These are phyloP conservation scores for Trypanosoma conorhini DNA, from an alignment of 208 protist species.

Conservation along the genomic window DNA sequence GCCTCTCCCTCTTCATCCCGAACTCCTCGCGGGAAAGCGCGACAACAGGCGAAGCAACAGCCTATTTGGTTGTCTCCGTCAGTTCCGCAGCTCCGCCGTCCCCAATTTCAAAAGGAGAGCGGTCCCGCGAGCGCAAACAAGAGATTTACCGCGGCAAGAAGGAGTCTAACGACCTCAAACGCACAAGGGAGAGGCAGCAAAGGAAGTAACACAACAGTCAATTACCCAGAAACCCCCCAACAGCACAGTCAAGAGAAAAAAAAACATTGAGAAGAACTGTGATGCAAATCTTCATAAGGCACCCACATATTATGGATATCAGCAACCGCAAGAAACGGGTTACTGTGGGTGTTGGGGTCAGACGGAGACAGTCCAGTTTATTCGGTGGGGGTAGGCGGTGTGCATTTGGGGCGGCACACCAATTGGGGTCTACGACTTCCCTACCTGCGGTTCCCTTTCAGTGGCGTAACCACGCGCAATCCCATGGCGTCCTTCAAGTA, in stretches of 20 bases:
- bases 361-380: neutral
- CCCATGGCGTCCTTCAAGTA: conserved; percentile 71
- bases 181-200: neutral
- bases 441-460: conserved; percentile 31
- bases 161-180: neutral
- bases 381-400: neutral
- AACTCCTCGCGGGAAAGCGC: neutral
- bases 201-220: neutral
- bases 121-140: neutral
- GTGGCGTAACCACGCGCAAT: conserved; percentile 81
- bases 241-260: neutral
- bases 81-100: neutral
- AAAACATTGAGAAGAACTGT: neutral
- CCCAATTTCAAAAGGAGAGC: neutral
- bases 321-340: conserved; percentile 4
- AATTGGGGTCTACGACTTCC: neutral
- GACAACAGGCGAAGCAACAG: neutral
- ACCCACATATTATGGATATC: neutral
- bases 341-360: neutral
- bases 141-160: neutral
- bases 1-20: neutral
- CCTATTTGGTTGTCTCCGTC: neutral
- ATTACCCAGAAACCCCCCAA: neutral
- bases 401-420: neutral
- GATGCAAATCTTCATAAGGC: neutral